These are phyloP conservation scores for Poronia punctata DNA, from an alignment of 495 filamentous ascomycete genomes.

Conservation along the genomic window DNA sequence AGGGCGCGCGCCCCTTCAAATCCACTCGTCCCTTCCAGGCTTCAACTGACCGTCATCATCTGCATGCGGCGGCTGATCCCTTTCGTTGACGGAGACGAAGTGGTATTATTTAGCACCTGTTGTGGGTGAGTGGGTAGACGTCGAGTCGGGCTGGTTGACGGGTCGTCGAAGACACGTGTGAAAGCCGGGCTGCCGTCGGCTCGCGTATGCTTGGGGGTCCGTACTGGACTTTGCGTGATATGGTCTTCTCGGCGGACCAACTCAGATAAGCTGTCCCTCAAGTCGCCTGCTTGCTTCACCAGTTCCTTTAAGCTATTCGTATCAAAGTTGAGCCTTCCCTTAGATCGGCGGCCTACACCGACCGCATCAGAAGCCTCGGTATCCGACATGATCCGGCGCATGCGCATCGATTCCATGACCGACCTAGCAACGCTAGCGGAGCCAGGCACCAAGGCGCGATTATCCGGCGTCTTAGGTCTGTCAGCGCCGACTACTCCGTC, in stretches of 20 bases:
- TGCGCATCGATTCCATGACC: slow-evolving; percentile 78
- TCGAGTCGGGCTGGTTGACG: slow-evolving; percentile 39
- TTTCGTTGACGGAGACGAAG: slow-evolving; percentile 41
- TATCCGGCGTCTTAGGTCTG: slow-evolving; percentile 34
- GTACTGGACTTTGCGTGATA: slow-evolving; percentile 54
- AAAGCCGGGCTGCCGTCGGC: slow-evolving; percentile 53
- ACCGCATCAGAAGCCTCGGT: slow-evolving; percentile 21
- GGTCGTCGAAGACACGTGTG: slow-evolving; percentile 57
- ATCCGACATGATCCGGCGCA: slow-evolving; percentile 44
- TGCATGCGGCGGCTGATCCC: slow-evolving; percentile 53
- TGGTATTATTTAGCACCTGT: slow-evolving; percentile 38
- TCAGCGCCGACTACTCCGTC: slow-evolving; percentile 23
- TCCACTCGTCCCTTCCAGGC: not conserved
- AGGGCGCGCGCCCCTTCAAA: not conserved
- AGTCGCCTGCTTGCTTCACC: slow-evolving; percentile 72
- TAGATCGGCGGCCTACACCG: slow-evolving; percentile 36
- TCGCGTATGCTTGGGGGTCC: slow-evolving; percentile 38
- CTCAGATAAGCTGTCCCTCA: slow-evolving; percentile 67
- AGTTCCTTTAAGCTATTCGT: slow-evolving; percentile 82
- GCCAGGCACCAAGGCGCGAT: slow-evolving; percentile 18
- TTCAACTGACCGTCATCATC: slow-evolving; percentile 60
- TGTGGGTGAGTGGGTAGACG: slow-evolving; percentile 43
- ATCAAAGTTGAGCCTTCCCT: slow-evolving; percentile 83
- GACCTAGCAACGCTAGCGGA: slow-evolving; percentile 58
- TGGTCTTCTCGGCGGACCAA: slow-evolving; percentile 74